These are phyloP conservation scores for Fusarium sp. DNA, from an alignment of 2,329 filamentous ascomycete species.

Conservation along the genomic window DNA sequence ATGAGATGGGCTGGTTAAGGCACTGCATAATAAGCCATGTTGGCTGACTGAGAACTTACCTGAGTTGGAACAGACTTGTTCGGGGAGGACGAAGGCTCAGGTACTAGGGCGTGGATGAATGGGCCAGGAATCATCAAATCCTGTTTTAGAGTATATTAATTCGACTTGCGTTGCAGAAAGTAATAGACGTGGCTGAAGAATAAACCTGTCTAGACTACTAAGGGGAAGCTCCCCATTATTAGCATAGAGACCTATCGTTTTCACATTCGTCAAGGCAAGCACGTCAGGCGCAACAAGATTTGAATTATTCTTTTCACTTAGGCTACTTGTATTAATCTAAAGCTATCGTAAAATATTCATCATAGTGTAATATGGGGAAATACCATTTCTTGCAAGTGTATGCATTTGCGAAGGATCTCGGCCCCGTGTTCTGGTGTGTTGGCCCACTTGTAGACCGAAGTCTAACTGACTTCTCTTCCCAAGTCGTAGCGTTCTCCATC, in stretches of 20 bases:
- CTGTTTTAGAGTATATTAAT: background rate
- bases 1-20: background rate
- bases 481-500: background rate
- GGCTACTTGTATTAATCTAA: accelerated
- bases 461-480: background rate
- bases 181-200: background rate
- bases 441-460: accelerated
- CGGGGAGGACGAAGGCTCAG: no score
- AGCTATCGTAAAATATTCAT: accelerated
- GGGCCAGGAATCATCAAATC: background rate
- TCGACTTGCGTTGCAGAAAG: background rate
- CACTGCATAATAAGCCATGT: no score
- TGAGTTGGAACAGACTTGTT: background rate
- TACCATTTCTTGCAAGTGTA: background rate
- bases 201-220: background rate
- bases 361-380: background rate
- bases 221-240: background rate
- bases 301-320: no score
- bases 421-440: background rate
- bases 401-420: background rate
- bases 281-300: no score
- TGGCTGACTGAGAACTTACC: no score
- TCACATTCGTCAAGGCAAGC: background rate
- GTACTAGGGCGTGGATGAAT: background rate
- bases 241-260: background rate